Percentiles rank a stretch among this genome's conserved stretches.
Evolutionary conservation across 331 rosid species (phyloP).

Genomic region (Pyracantha coccinea): DNA sequence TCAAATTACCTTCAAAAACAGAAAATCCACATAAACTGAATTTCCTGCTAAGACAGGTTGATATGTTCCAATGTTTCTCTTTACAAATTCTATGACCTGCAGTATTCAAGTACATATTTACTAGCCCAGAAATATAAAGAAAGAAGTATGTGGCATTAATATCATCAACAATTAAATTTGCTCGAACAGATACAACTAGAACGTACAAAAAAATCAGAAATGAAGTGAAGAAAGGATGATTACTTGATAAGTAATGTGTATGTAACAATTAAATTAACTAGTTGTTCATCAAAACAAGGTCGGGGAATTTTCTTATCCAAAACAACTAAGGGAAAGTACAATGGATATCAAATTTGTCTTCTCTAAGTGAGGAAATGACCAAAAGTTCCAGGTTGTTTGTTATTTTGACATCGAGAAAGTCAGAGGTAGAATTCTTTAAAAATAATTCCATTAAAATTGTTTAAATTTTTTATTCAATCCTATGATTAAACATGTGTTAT

Average conservation of each 20-base stretch:
- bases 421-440: neutral
- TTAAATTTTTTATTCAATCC: neutral
- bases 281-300: neutral
- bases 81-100: conserved; percentile 90
- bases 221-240: neutral
- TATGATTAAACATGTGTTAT: neutral
- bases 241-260: neutral
- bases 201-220: neutral
- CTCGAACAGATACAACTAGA: neutral
- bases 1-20: conserved; percentile 61
- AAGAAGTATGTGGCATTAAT: neutral
- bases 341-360: neutral
- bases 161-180: neutral
- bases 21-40: conserved; percentile 71
- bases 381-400: neutral
- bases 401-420: neutral
- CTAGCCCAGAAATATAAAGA: neutral
- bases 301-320: neutral
- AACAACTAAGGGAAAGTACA: neutral
- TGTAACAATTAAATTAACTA: neutral
- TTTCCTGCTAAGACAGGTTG: conserved; percentile 83
- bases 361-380: neutral
- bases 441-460: neutral
- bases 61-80: conserved; percentile 46
- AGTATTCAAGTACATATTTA: neutral